Base-by-base conservation (phyloP, 192 early-diverging fungal species). In the Linnemannia elongata region DNA sequence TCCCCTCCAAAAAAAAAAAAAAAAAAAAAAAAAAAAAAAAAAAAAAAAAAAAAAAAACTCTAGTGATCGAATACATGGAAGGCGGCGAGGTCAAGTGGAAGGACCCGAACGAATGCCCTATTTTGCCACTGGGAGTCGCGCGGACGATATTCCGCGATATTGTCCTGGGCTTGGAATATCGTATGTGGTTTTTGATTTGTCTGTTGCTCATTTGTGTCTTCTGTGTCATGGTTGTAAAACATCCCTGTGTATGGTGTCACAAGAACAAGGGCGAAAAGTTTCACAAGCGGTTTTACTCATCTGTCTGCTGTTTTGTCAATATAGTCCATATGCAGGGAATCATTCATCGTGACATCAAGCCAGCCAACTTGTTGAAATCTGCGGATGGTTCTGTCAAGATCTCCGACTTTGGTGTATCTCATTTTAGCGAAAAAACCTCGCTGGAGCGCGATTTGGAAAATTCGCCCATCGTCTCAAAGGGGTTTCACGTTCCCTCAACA, bases 261-360 rank as follows among this genome's bases (percentile, higher is more conserved):
- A 66, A 33, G 12, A 66, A 33, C 30, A 66, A n/a, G 13, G 60
- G 5, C 13, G 30, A 66, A 5, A 66, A 33, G 60, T 27, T 15
- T 66, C 27, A 66, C n/a, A 33, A 66, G 66, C n/a, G 27, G 63
- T 15, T 68, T 35, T 35, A 9, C 69, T 24, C 13, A 9, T n/a
- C 22, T 30, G 0, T 47, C 6, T 12, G 20, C 22, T 42, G 9
- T 35, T 18, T 39, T 47, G n/a, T 33, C 41, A 18, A 17, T 45
- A 13, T 78, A 96, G 95, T 99, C 68, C 97, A 99, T 83, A 95
- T 95, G 79, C 97, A 96, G 77, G 97, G 99, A 44, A 97, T 99
- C 73, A 94, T 99, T 39, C 99, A 99, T 82, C 91, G 98, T 35
- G 99, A 99, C 78, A 97, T 99, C 88, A 99, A 99, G 90, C 98